phyloP scores from a whole-genome alignment of 1,284 basidiomycete species.

The Leccinum angustisporum region DNA sequence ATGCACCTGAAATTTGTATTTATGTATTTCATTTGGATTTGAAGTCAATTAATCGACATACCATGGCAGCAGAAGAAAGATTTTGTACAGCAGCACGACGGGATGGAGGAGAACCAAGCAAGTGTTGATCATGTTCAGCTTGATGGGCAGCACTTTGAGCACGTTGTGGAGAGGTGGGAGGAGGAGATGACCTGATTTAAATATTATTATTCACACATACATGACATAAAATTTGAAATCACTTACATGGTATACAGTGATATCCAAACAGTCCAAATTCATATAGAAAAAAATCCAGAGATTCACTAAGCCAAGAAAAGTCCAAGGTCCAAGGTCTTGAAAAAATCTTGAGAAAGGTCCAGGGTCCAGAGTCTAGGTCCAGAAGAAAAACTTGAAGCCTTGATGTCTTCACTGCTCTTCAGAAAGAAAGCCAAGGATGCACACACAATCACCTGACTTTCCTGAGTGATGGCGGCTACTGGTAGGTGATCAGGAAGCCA shows the following conservation, averaged over 20 bases:
- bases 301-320: no score
- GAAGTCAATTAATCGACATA: no score
- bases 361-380: background rate
- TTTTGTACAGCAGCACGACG: background rate
- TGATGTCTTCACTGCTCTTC: background rate
- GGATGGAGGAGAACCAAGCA: constrained; percentile 1
- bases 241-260: no score
- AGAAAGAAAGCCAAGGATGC: background rate
- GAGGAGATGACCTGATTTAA: background rate
- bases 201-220: no score
- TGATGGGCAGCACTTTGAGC: background rate
- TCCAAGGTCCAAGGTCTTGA: background rate
- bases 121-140: background rate
- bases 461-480: background rate
- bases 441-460: background rate
- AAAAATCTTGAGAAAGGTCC: background rate
- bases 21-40: no score
- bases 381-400: background rate
- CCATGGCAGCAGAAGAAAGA: no score
- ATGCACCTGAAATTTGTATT: no score
- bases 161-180: background rate
- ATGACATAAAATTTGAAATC: no score
- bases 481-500: background rate
- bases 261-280: background rate
- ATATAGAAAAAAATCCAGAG: no score